Conservation (phyloP, 306 rosid genomes). For the Ammopiptanthus mongolicus region DNA sequence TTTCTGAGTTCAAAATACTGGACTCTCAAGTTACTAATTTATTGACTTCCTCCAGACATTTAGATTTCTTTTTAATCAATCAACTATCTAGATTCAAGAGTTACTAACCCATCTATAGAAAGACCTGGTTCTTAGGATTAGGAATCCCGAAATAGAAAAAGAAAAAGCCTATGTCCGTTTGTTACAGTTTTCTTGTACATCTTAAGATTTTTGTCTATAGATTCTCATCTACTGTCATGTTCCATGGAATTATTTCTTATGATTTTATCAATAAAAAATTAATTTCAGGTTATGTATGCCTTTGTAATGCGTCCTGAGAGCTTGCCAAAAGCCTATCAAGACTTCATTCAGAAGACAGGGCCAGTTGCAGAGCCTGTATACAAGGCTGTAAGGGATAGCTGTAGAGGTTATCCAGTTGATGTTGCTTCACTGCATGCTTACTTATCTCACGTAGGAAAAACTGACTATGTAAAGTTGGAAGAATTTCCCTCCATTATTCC, state of each 20-base stretch:
- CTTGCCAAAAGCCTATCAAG: conserved; percentile 89
- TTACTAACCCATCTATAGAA: neutral
- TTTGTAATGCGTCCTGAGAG: conserved; percentile 99
- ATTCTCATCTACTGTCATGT: neutral
- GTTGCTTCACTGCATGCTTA: conserved; percentile 63
- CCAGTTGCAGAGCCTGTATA: conserved; percentile 93
- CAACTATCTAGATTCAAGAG: neutral
- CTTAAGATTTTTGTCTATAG: neutral
- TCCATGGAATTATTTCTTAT: neutral
- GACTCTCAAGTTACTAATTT: neutral
- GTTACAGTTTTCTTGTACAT: neutral
- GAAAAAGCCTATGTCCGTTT: neutral
- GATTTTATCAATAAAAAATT: conserved; percentile 7
- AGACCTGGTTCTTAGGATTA: neutral
- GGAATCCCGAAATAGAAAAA: neutral
- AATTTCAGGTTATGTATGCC: conserved; percentile 84
- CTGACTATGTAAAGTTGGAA: conserved; percentile 59
- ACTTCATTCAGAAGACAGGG: conserved; percentile 90
- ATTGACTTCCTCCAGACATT: neutral
- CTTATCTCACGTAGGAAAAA: conserved; percentile 47
- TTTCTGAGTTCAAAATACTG: neutral
- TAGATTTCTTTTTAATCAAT: neutral
- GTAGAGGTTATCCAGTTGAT: conserved; percentile 78
- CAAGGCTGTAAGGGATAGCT: conserved; percentile 87
- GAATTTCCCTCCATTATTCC: conserved; percentile 85